These are phyloP conservation scores for Epithemia pelagica DNA, from an alignment of 108 stramenopile species.

Conservation along the genomic window DNA sequence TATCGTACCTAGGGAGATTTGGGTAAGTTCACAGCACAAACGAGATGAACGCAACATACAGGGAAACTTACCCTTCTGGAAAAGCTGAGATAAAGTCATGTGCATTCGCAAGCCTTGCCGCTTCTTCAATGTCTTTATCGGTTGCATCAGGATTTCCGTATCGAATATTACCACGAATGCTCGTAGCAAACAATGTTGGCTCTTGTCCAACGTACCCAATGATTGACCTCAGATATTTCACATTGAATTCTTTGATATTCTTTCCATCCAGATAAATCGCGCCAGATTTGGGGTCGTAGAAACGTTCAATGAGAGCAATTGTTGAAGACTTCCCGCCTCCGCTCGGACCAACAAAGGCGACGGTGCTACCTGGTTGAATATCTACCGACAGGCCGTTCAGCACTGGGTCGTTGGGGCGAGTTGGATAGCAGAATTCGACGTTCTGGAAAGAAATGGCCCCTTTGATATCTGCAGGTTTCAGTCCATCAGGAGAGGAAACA, in stretches of 20 bases:
- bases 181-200: constrained; percentile 85
- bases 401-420: constrained; percentile 53
- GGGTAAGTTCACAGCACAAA: not conserved
- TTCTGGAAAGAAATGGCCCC: constrained; percentile 56
- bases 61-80: constrained; percentile 31
- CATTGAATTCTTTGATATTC: constrained; percentile 78
- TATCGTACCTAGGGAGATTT: constrained; percentile 31
- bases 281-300: constrained; percentile 85
- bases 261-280: constrained; percentile 74
- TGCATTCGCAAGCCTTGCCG: constrained; percentile 85
- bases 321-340: constrained; percentile 72
- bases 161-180: constrained; percentile 84
- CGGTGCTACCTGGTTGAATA: constrained; percentile 45
- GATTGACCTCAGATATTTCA: constrained; percentile 57
- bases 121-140: constrained; percentile 65
- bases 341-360: constrained; percentile 65
- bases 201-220: constrained; percentile 94
- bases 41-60: no score
- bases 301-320: constrained; percentile 55
- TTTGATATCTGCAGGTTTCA: constrained; percentile 36
- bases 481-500: constrained; percentile 39
- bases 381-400: constrained; percentile 48
- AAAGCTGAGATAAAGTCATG: constrained; percentile 75
- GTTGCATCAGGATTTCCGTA: constrained; percentile 70
- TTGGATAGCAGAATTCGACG: constrained; percentile 82